Base-by-base conservation (phyloP, 257 asterid species). In the Ajuga chamaepitys region DNA sequence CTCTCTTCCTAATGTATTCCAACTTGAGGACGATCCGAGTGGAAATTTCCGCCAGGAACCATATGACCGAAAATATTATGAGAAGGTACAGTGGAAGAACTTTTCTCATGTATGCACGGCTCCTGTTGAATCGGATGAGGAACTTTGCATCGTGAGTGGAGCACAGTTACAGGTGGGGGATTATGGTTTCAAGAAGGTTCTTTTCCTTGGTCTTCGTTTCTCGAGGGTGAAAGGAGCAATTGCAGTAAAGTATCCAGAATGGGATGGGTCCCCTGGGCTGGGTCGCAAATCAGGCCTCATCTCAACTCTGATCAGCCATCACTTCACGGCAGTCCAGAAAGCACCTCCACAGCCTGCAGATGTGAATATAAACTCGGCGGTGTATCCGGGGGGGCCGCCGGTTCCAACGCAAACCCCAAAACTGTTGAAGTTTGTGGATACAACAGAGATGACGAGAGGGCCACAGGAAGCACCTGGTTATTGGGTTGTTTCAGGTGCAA, bases 401-500 rank as follows among this genome's bases (percentile, higher is more conserved):
- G 86, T 77, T 53, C 95, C 97, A 0, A 77, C 48, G 55, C 97
- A 84, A 65, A 73, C 95, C 20, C 85, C 95, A 4, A 94, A 86
- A 71, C 88, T 94, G 25, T 66, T 94, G 85, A 94, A 83, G 75
- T 83, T 87, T 71, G 97, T 90, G 7, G 99, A 94, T 75, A 85
- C 92, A 3, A 77, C 95, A 13, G 97, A 94, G 82, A 94, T 94
- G 97, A 83, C 84, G 0, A 75, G 99, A 68, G 99, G 99, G 10
- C 96, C 99, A 14, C 97, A 86, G 58, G 97, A 90, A 56, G 80
- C 90, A 3, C 97, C 99, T 0, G 99, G 99, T 45, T 94, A 94
- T 78, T 94, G 99, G 99, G 91, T 94, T 34, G 97, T 85, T 71
- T 94, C 99, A 0, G 99, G 99, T 45, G 97, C 99, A 6, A 85